Evolutionary conservation across 106 monocot species (phyloP).

Genomic region (Posidonia australis): DNA sequence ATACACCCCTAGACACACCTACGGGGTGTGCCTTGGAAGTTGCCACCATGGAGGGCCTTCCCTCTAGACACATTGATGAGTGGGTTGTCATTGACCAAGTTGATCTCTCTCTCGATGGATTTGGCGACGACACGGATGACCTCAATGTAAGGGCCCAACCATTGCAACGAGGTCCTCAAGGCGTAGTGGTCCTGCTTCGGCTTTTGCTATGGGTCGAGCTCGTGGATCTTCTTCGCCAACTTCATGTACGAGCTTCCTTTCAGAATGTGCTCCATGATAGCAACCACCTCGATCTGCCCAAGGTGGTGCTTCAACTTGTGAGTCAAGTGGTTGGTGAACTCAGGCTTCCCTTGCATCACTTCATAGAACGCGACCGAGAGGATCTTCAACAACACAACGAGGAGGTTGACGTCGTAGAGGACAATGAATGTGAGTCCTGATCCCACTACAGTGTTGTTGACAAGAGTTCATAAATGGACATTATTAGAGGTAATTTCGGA

Average conservation of each 20-base stretch:
- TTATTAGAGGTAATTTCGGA: no score
- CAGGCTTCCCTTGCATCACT: slow-evolving; percentile 93
- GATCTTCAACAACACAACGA: slow-evolving; percentile 57
- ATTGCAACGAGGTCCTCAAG: slow-evolving; percentile 16
- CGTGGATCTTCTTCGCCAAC: slow-evolving; percentile 12
- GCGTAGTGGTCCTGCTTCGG: slow-evolving; percentile 23
- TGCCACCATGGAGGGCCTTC: slow-evolving; percentile 87
- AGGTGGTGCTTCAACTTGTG: slow-evolving; percentile 98
- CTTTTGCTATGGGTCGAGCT: slow-evolving; percentile 17
- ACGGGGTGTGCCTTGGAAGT: slow-evolving; percentile 99
- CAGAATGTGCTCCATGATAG: slow-evolving; percentile 83
- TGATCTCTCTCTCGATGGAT: slow-evolving; percentile 83
- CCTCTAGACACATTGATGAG: slow-evolving; percentile 74
- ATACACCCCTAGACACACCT: slow-evolving; percentile 97
- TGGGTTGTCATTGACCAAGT: slow-evolving; percentile 95
- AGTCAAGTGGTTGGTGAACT: slow-evolving; percentile 90
- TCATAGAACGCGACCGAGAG: slow-evolving; percentile 80
- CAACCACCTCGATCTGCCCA: slow-evolving; percentile 90
- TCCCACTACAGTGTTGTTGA: slow-evolving; percentile 93
- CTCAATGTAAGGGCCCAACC: slow-evolving; percentile 23
- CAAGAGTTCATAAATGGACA: no score
- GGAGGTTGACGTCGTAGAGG: slow-evolving; percentile 72
- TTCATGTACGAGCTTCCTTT: slow-evolving; percentile 51
- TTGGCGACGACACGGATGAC: slow-evolving; percentile 40
- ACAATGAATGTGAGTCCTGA: slow-evolving; percentile 87